phyloP scores from a whole-genome alignment of 2,329 filamentous ascomycete genomes.

The Cephalotrichum gorgonifer region DNA sequence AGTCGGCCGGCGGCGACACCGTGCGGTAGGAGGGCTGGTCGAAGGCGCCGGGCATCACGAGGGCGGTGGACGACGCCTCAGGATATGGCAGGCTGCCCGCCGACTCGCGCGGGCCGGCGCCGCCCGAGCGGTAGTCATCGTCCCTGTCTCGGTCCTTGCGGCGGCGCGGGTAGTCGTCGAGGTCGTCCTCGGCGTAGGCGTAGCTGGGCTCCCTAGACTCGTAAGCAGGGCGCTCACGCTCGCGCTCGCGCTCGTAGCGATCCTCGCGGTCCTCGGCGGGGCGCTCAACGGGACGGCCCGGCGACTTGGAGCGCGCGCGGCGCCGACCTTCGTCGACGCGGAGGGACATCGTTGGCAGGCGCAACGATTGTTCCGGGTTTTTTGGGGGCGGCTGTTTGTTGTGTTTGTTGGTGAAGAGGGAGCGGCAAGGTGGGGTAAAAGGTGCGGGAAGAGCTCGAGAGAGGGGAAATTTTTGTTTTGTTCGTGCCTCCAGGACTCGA shows the following conservation, averaged over 20 bases:
- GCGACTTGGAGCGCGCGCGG: conserved; percentile 37
- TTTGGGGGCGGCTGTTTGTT: no score
- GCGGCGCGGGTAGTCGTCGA: conserved; percentile 18
- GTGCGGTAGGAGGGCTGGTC: conserved; percentile 19
- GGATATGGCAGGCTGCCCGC: conserved; percentile 15
- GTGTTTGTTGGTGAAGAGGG: background rate
- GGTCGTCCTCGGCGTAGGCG: conserved; percentile 29
- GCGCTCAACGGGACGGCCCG: conserved; percentile 20
- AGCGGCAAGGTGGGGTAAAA: background rate
- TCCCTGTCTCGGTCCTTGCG: background rate
- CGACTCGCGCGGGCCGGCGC: conserved; percentile 14
- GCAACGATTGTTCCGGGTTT: background rate
- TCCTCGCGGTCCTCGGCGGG: conserved; percentile 8
- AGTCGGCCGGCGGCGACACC: conserved; percentile 21
- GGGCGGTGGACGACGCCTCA: conserved; percentile 17
- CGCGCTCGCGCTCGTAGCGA: conserved; percentile 19
- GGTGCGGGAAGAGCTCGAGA: background rate
- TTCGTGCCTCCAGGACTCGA: background rate
- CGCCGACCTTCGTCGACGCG: conserved; percentile 32
- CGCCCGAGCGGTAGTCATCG: background rate
- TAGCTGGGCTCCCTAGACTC: conserved; percentile 32
- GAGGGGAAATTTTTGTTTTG: background rate
- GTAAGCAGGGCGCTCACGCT: conserved; percentile 17
- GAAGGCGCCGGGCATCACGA: conserved; percentile 24
- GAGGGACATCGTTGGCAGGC: conserved; percentile 38